A percentile compares a stretch with the other conserved stretches of the same genome.
Conservation (phyloP, 1,139 yeast species). For the Protomyces gravidus region DNA sequence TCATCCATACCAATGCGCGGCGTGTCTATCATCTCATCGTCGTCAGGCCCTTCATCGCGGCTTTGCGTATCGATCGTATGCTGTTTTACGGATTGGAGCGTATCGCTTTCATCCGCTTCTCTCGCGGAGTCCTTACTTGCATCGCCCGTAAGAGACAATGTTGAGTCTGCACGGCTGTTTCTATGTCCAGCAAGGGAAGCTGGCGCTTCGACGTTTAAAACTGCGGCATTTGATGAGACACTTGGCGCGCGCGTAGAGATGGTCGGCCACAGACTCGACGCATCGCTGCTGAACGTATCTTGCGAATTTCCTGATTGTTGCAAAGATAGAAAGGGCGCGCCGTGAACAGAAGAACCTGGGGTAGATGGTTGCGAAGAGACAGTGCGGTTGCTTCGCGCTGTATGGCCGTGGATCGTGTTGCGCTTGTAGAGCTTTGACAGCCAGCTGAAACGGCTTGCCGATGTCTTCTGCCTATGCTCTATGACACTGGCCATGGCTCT, state of each 20-base stretch:
- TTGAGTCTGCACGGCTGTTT: neutral
- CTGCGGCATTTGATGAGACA: conserved; percentile 19
- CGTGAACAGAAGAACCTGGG: neutral
- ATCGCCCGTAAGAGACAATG: neutral
- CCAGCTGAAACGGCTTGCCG: conserved; percentile 24
- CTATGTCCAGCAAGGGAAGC: neutral
- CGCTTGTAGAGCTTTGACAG: conserved; percentile 7
- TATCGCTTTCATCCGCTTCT: neutral
- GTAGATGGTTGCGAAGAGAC: neutral
- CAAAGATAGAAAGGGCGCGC: conserved; percentile 4
- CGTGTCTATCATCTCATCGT: neutral
- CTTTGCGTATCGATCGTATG: no score
- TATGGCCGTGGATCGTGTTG: neutral
- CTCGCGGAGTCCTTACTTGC: neutral
- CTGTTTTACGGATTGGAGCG: neutral
- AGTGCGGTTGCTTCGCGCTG: neutral
- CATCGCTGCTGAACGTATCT: conserved; percentile 1
- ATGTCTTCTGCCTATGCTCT: conserved; percentile 7
- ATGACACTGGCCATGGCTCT: conserved; percentile 8
- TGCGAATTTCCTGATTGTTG: neutral
- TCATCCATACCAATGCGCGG: neutral
- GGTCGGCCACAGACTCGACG: conserved; percentile 22
- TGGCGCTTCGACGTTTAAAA: conserved; percentile 17
- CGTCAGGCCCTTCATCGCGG: neutral
- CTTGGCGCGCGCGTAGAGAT: conserved; percentile 23